phyloP scores from a whole-genome alignment of 2,329 filamentous ascomycete genomes.

The Onygenales sp. region DNA sequence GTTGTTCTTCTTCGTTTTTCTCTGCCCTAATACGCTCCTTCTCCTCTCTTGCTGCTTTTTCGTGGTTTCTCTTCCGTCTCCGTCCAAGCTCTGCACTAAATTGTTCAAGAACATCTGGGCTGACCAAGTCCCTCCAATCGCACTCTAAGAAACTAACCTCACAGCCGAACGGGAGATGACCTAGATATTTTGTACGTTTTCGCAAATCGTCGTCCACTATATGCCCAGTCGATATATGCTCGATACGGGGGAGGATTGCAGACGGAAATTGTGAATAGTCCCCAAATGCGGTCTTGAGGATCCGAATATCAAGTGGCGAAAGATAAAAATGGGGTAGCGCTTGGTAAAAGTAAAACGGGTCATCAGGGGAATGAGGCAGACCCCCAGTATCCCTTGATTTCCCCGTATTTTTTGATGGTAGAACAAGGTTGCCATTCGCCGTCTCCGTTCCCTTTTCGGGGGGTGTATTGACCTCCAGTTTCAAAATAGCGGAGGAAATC shows the following conservation, averaged over 20 bases:
- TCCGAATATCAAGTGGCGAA: constrained; percentile 82
- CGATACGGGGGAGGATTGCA: constrained; percentile 75
- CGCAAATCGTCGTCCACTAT: constrained; percentile 77
- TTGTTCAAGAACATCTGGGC: constrained; percentile 60
- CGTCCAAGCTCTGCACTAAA: constrained; percentile 71
- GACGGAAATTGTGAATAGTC: constrained; percentile 74
- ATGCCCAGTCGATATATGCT: constrained; percentile 81
- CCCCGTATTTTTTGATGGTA: constrained; percentile 7
- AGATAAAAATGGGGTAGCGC: constrained; percentile 81
- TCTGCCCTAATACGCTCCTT: constrained; percentile 76
- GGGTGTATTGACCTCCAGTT: constrained; percentile 4
- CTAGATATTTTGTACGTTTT: constrained; percentile 76
- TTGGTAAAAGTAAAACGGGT: constrained; percentile 76
- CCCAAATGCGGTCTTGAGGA: constrained; percentile 80
- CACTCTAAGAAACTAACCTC: constrained; percentile 87
- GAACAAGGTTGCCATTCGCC: background rate
- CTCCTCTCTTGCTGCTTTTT: constrained; percentile 80
- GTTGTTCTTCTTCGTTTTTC: constrained; percentile 61
- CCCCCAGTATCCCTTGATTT: constrained; percentile 23
- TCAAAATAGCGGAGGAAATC: constrained; percentile 9
- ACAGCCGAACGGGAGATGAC: constrained; percentile 80
- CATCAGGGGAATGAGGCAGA: constrained; percentile 38
- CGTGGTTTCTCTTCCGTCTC: constrained; percentile 64
- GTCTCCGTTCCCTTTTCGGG: background rate
- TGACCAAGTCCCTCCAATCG: constrained; percentile 87